These are phyloP conservation scores for Perilla frutescens DNA, from an alignment of 257 asterid species.

Conservation along the genomic window DNA sequence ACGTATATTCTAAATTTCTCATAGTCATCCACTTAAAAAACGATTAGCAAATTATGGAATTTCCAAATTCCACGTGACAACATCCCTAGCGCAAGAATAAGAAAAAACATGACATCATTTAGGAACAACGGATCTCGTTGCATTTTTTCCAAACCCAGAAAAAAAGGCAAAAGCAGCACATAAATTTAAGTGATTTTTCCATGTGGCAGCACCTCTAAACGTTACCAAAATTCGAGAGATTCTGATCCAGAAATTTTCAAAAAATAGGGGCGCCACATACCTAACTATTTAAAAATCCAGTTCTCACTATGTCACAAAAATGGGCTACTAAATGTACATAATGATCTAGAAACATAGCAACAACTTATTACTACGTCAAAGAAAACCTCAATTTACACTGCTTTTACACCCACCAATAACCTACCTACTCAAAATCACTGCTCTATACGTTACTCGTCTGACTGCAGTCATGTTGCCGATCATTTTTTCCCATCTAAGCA, in stretches of 20 bases:
- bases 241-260: background rate
- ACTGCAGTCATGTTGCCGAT: background rate
- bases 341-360: background rate
- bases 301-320: background rate
- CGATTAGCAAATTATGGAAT: too few relatives aligned
- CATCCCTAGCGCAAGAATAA: too few relatives aligned
- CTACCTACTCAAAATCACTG: conserved; percentile 39
- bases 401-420: background rate
- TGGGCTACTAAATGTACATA: too few relatives aligned
- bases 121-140: too few relatives aligned
- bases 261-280: background rate
- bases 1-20: too few relatives aligned
- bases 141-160: too few relatives aligned
- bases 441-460: conserved; percentile 18
- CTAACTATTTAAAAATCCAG: background rate
- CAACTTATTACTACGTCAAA: background rate
- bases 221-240: background rate
- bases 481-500: conserved; percentile 1
- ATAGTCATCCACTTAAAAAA: too few relatives aligned
- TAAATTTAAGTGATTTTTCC: too few relatives aligned
- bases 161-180: too few relatives aligned
- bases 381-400: conserved; percentile 28
- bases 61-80: too few relatives aligned
- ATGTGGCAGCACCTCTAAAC: too few relatives aligned
- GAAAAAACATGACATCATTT: too few relatives aligned